Evolutionary conservation across 257 asterid genomes (phyloP).

Genomic region (Solanum peruvianum): DNA sequence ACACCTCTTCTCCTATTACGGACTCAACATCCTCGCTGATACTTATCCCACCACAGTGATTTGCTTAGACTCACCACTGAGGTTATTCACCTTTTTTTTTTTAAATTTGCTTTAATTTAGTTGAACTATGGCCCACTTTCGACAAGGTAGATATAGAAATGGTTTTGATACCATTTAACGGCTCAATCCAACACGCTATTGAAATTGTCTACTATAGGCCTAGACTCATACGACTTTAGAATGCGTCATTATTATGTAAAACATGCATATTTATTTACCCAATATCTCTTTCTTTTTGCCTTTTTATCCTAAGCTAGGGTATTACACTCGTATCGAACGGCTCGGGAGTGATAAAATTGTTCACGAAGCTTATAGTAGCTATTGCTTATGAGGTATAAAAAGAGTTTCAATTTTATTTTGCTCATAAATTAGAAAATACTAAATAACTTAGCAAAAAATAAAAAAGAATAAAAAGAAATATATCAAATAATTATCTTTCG

Average conservation of each 20-base stretch:
- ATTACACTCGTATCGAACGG: not conserved
- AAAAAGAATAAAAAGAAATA: too few relatives aligned
- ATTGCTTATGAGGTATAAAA: not conserved
- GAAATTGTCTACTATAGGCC: too few relatives aligned
- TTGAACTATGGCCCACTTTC: not conserved
- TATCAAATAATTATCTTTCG: not conserved
- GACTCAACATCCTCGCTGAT: too few relatives aligned
- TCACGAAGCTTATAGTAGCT: not conserved
- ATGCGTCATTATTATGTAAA: too few relatives aligned
- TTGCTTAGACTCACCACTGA: not conserved
- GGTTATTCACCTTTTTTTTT: rapidly evolving
- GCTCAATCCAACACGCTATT: not conserved
- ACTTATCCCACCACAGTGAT: too few relatives aligned
- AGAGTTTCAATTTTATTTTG: not conserved
- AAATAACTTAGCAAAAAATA: not conserved
- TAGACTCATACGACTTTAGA: not conserved
- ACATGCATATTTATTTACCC: not conserved
- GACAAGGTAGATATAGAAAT: not conserved
- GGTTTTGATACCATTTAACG: not conserved
- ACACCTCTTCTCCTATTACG: not conserved
- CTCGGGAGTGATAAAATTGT: too few relatives aligned
- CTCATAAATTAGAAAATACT: not conserved
- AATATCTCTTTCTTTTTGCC: not conserved
- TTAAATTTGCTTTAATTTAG: not conserved
- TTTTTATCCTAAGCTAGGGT: not conserved